Evolutionary conservation across 768 basidiomycete genomes (phyloP).

Genomic region (Naganishia kalamii): DNA sequence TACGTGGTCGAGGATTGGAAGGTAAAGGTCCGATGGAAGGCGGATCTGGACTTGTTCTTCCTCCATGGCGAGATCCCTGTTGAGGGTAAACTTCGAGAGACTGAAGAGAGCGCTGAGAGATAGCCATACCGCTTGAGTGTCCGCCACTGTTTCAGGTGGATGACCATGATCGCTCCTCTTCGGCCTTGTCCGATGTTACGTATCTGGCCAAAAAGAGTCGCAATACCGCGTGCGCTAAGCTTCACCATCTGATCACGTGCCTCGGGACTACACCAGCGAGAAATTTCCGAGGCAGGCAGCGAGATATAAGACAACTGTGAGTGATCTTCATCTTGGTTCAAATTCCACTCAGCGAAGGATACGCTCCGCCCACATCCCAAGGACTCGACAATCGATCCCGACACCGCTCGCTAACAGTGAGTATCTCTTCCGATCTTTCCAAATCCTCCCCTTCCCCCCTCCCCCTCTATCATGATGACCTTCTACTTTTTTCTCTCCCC

Average conservation of each 20-base stretch:
- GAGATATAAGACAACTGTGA: constrained; percentile 6
- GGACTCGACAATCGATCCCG: background rate
- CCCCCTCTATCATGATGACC: constrained; percentile 42
- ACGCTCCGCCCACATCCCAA: background rate
- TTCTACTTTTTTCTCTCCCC: constrained; percentile 47
- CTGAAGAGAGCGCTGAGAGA: no score
- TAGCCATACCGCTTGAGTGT: no score
- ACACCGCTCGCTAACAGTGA: background rate
- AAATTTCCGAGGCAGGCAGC: constrained; percentile 4
- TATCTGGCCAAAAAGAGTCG: background rate
- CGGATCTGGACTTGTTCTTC: background rate
- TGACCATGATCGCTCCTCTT: background rate
- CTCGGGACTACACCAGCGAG: background rate
- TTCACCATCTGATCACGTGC: background rate
- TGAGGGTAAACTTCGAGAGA: no score
- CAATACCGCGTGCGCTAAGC: background rate
- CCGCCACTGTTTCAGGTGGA: no score
- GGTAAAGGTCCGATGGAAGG: constrained; percentile 14
- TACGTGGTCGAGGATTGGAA: constrained; percentile 16
- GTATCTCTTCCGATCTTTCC: background rate
- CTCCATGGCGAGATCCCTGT: background rate
- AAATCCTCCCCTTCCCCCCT: constrained; percentile 3
- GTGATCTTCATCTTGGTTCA: no score
- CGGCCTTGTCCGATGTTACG: no score
- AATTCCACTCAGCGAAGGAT: no score